phyloP scores from a whole-genome alignment of 352 stramenopile genomes.

The Aphanomyces invadans region DNA sequence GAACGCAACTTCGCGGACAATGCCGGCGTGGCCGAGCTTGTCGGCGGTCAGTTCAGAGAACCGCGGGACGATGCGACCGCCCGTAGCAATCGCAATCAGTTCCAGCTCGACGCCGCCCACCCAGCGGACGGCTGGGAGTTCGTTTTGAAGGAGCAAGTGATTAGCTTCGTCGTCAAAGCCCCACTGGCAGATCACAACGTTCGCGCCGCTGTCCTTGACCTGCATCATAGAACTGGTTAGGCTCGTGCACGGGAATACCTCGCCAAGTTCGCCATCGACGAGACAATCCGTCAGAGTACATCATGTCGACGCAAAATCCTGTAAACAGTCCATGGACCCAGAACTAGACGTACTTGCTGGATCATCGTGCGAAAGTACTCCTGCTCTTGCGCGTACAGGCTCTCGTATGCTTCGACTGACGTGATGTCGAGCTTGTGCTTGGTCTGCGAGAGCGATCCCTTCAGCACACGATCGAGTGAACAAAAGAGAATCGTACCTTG shows the following conservation, averaged over 20 bases:
- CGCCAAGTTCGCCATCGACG: too few species aligned
- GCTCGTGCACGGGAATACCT: too few species aligned
- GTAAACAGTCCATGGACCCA: too few species aligned
- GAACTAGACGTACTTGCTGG: constrained; percentile 79
- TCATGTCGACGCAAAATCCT: too few species aligned
- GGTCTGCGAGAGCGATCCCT: constrained; percentile 64
- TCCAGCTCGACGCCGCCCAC: constrained; percentile 99
- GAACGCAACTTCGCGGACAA: constrained; percentile 95
- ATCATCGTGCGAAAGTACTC: constrained; percentile 99
- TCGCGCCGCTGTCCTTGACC: constrained; percentile 97
- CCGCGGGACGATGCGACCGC: constrained; percentile 96
- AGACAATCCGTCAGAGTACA: too few species aligned
- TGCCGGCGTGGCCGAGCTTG: constrained; percentile 93
- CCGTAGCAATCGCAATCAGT: constrained; percentile 99
- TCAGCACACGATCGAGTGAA: constrained; percentile 1
- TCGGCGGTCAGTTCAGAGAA: constrained; percentile 95
- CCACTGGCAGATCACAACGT: constrained; percentile 99
- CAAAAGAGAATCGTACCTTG: constrained; percentile 52
- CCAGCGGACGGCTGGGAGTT: constrained; percentile 97
- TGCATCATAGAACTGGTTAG: not conserved
- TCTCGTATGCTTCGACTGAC: constrained; percentile 95
- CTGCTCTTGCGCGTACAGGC: constrained; percentile 96
- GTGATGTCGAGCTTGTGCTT: constrained; percentile 99
- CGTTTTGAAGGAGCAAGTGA: constrained; percentile 96
- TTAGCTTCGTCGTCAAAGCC: constrained; percentile 99